Evolutionary conservation across 2,329 filamentous ascomycete genomes (phyloP), one percentile per base, ranked within the genome.

Genomic region (Corinectria fuckeliana): DNA sequence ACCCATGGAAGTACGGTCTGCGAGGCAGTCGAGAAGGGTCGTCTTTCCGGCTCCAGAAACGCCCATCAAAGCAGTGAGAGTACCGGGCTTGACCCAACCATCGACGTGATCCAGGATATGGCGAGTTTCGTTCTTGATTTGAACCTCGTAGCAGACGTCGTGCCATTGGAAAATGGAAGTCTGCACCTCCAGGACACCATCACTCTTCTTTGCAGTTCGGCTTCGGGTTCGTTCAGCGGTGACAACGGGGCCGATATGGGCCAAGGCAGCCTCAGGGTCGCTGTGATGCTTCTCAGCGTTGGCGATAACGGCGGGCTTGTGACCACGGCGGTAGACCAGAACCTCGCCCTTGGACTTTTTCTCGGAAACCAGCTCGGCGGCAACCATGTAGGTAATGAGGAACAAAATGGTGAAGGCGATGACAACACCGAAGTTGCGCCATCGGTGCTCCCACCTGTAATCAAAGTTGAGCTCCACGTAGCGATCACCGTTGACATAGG

Each of bases 11-110:
- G 90, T 90, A 73, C 93, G 89, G 59, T 91, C 91, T 44, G 93
- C 93, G 64, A 97, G 82, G 32, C 91, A 91, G 76, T 97, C 91
- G 28, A 97, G 80, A 25, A 97, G 84, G 1, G 93, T 97, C 0
- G 93, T 97, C 77, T 97, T 97, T 58, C 93, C 93, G n/a, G 93
- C 93, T 66, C 93, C 93, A 28, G 90, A 93, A 7, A 93, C 91
- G 78, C 92, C 91, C 93, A 97, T 97, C 3, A 96, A 82, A 36
- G 92, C 93, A 11, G 93, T 97, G 53, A 96, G 76, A 14, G 92
- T 96, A 60, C 93, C 93, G 3, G 93, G 93, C 76, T 96, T 95
- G 60, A 97, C 92, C 91, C 92, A 97, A 32, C 93, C 93, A 71
- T 96, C 91, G 11, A 97, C 91, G 62, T 95, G 82, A 69, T 97